Evolutionary conservation across 108 stramenopile genomes (phyloP), one percentile per base, ranked within the genome.

Genomic region (Fragilaria crotonensis): DNA sequence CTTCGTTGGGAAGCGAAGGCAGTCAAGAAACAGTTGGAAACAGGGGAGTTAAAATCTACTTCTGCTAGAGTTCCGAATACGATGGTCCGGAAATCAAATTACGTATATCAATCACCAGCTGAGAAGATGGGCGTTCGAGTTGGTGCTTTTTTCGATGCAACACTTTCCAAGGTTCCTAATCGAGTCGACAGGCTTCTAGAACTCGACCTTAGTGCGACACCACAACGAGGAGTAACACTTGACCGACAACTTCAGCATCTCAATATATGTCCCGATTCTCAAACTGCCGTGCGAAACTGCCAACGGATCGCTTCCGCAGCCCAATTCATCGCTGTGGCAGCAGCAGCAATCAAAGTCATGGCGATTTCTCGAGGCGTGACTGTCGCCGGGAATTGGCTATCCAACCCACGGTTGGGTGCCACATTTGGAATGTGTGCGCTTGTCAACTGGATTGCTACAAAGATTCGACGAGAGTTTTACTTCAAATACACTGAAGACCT

Each of bases 161-260:
- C 85, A 7, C 59, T 87, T 21, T 27, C 60, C 9, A 59, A 69
- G 5, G 72, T 54, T 20, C 85, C 85, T 3, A 83, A 83, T 59
- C 81, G 85, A 30, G 66, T 62, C 26, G 54, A 73, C 30, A 46
- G 62, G 23, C 60, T 85, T 30, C 29, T 75, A 44, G 19, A 57
- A 47, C 26, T 73, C 28, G 32, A 68, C 22, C 60, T 69, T 14
- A n/a, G 41, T 18, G 29, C 55, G 41, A 72, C 52, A 30, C 81
- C 81, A 0, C 36, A 61, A 22, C 73, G 81, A 25, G 60, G 71
- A 44, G 57, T 57, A 20, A 68, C 73, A 7, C 45, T 87, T 26
- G 81, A 87, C 69, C 62, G 80, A 25, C 63, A 75, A 33, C 41
- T 48, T n/a, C 81, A 87, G 46, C 76, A 80, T 49, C 62, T 75